Evolutionary conservation across 306 rosid genomes (phyloP).

Genomic region (Calophaca sinica): DNA sequence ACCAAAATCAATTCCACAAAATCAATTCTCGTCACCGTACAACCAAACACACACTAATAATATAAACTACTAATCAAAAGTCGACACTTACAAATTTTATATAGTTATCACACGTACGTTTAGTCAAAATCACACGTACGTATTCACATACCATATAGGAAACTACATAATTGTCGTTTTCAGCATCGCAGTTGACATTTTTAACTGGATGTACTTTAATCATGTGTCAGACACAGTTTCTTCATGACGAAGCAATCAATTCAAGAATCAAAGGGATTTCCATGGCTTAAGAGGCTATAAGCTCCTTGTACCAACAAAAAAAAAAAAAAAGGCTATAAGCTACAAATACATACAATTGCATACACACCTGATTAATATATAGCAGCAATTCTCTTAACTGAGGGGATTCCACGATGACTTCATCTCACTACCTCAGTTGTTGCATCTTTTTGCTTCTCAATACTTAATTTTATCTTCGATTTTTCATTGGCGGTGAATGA

Average conservation of each 20-base stretch:
- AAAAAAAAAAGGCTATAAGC: neutral
- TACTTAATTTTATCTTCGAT: neutral
- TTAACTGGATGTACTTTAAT: neutral
- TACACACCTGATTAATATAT: neutral
- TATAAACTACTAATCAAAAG: too few relatives aligned
- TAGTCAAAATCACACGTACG: too few relatives aligned
- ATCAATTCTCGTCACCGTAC: too few relatives aligned
- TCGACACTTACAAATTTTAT: too few relatives aligned
- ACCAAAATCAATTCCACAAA: too few relatives aligned
- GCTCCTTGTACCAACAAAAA: too few relatives aligned
- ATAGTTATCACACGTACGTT: too few relatives aligned
- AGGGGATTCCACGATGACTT: conserved; percentile 1
- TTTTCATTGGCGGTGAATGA: conserved; percentile 19
- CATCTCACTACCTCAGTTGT: conserved; percentile 14
- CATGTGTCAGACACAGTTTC: neutral
- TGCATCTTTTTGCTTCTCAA: neutral
- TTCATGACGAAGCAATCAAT: conserved; percentile 17
- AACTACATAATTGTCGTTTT: neutral
- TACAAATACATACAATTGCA: conserved; percentile 1
- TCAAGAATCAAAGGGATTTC: neutral
- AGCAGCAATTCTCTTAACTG: neutral
- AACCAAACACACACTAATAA: too few relatives aligned
- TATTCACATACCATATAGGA: too few relatives aligned
- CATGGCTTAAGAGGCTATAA: conserved; percentile 9
- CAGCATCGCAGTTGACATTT: neutral